Conservation (phyloP, 78 protist genomes). For the slime mould (Dictyostelium discoideum) region DNA sequence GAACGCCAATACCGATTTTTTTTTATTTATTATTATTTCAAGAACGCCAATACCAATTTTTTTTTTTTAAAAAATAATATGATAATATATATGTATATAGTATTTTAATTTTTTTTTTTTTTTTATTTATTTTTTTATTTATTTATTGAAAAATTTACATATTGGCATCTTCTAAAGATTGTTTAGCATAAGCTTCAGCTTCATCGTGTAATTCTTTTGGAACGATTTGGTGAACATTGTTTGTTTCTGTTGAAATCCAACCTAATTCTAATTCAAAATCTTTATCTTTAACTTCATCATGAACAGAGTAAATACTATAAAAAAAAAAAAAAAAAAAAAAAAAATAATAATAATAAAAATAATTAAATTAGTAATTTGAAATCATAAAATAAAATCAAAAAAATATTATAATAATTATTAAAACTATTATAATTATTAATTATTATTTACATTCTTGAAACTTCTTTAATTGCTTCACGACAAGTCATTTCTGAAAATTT, state of each 20-base stretch:
- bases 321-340: not conserved
- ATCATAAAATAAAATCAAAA: too few species aligned
- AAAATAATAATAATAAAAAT: not conserved
- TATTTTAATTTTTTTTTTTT: too few species aligned
- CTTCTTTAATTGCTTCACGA: constrained; percentile 91
- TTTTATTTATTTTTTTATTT: not conserved
- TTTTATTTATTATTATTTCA: too few species aligned
- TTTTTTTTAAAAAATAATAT: too few species aligned
- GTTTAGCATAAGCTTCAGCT: constrained; percentile 75
- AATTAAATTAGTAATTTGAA: too few species aligned
- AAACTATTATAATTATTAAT: not conserved
- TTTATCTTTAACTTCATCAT: constrained; percentile 98
- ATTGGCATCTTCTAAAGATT: constrained; percentile 76
- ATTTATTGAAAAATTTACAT: constrained; percentile 35
- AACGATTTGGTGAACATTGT: constrained; percentile 53
- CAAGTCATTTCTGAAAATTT: constrained; percentile 84
- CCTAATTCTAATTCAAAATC: constrained; percentile 95
- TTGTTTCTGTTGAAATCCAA: constrained; percentile 92
- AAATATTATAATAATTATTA: not conserved
- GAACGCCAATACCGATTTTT: too few species aligned
- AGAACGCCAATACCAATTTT: too few species aligned
- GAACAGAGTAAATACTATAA: constrained; percentile 90
- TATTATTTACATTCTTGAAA: constrained; percentile 89
- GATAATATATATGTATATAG: too few species aligned
- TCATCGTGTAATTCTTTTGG: constrained; percentile 71